Evolutionary conservation across 2,329 filamentous ascomycete species (phyloP), one percentile per base, ranked within the genome.

Genomic region (Penicillium italicum): DNA sequence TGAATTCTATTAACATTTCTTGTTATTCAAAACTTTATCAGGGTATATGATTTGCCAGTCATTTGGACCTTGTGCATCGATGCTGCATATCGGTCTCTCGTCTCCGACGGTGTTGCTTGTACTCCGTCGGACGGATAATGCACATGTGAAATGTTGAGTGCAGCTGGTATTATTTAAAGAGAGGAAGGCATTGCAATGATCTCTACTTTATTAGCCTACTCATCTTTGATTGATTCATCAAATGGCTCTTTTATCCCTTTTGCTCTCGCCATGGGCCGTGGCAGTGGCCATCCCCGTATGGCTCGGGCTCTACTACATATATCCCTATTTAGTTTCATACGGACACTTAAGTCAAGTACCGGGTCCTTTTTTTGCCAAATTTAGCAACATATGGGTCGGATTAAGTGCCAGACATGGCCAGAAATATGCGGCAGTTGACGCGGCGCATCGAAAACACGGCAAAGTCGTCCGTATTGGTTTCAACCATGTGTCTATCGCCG

Each of bases 381-480:
- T 64, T 10, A 64, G 60, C 44, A 65, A 65, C 34, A 33, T 61
- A 18, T 65, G 63, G 63, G 53, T 65, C 20, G 60, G 53, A 34
- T 16, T 60, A 20, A 50, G 60, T 31, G 62, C 60, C 9, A 53
- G 57, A 38, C 50, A 46, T 31, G 62, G 63, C 4, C 51, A 57
- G 36, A 64, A 63, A 37, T 65, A 57, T 40, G 60, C 70, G 66
- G 37, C 69, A 69, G 45, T 80, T 74, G 78, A 76, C 79, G 22
- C 67, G 70, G 26, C 63, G 69, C 55, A 81, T 74, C 55, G 51
- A 20, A 60, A 56, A 49, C 45, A 63, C 30, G 63, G 63, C 18
- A 62, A 59, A 22, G 54, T 65, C 28, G 57, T 64, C 31, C 63
- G 63, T 2, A 63, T 65, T 18, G 62, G 60, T 7, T 63, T 60